A percentile compares a stretch with the other conserved stretches of the same genome.
These are phyloP conservation scores for Cicer cuneatum DNA, from an alignment of 306 rosid genomes.

Conservation along the genomic window DNA sequence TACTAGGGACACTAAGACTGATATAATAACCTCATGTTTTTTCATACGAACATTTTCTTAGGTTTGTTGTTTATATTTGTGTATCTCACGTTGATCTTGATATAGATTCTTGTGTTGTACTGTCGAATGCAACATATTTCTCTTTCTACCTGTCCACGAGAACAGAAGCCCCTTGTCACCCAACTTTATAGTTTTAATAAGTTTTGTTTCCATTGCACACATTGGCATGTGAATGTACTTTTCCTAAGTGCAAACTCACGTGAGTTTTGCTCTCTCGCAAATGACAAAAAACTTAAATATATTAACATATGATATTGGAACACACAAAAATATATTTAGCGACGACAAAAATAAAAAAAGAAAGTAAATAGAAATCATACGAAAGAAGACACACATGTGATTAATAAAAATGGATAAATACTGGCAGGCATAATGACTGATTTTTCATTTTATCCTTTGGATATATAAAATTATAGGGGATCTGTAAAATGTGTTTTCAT, in stretches of 20 bases:
- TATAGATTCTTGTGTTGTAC: slow-evolving; percentile 57
- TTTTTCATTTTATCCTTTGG: slow-evolving; percentile 24
- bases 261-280: slow-evolving; percentile 71
- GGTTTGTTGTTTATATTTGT: slow-evolving; percentile 16
- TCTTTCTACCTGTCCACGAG: slow-evolving; percentile 49
- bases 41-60: not conserved
- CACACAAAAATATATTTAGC: slow-evolving; percentile 20
- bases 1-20: no score
- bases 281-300: slow-evolving; percentile 64
- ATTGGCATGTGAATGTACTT: slow-evolving; percentile 95
- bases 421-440: slow-evolving; percentile 14
- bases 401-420: slow-evolving; percentile 29
- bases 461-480: not conserved
- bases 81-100: slow-evolving; percentile 40
- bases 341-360: not conserved
- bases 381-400: slow-evolving; percentile 3
- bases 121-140: slow-evolving; percentile 45
- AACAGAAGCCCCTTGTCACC: slow-evolving; percentile 63
- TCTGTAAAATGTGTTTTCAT: slow-evolving; percentile 53
- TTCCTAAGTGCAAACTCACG: slow-evolving; percentile 92
- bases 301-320: slow-evolving; percentile 10
- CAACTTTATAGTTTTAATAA: slow-evolving; percentile 67
- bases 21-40: not conserved
- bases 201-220: slow-evolving; percentile 74
- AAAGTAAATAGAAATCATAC: slow-evolving; percentile 20